phyloP scores from a whole-genome alignment of 306 rosid genomes.

The Dryas drummondii region DNA sequence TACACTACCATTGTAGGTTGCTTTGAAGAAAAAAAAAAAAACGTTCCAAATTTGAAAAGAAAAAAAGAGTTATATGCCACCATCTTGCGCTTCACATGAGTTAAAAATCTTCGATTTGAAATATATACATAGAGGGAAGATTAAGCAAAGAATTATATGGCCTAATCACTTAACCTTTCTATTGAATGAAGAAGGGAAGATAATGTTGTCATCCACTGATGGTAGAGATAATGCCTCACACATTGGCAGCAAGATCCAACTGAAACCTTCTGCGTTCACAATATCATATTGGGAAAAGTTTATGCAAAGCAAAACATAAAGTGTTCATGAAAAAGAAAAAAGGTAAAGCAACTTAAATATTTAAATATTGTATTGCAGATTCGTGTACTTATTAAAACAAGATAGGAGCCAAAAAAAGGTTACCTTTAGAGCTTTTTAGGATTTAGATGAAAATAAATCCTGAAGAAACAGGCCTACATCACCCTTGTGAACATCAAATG shows the following conservation, averaged over 20 bases:
- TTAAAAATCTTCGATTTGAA: background rate
- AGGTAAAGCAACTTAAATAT: background rate
- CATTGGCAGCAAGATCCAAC: background rate
- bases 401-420: background rate
- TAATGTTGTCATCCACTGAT: background rate
- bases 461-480: constrained; percentile 60
- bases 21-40: too few species aligned
- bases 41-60: background rate
- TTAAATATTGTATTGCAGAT: background rate
- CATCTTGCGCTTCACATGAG: background rate
- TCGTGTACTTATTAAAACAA: too few species aligned
- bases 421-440: constrained; percentile 22
- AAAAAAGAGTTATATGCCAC: background rate
- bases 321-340: background rate
- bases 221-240: background rate
- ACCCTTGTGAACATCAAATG: constrained; percentile 57
- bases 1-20: background rate
- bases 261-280: background rate
- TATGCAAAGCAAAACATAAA: background rate
- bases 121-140: background rate
- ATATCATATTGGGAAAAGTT: background rate
- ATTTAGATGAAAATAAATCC: constrained; percentile 50
- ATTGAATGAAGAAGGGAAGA: background rate
- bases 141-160: background rate
- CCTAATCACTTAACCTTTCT: background rate